phyloP scores from a whole-genome alignment of 2,329 filamentous ascomycete species.

The Fusarium agapanthi region DNA sequence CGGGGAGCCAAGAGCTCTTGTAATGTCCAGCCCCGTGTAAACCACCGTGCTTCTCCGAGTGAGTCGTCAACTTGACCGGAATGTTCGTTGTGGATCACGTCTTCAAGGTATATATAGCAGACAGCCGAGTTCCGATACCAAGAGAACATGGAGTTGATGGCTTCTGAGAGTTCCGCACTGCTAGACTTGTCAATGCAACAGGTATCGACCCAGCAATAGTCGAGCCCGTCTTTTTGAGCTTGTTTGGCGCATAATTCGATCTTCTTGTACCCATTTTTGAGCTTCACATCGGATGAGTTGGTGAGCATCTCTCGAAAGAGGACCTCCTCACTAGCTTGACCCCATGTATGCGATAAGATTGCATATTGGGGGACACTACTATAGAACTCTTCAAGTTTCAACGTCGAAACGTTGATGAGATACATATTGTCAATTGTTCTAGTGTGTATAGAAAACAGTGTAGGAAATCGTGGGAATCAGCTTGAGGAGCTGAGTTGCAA shows the following conservation, averaged over 20 bases:
- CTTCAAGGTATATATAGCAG: constrained; percentile 40
- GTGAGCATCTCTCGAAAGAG: constrained; percentile 1
- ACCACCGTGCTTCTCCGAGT: constrained; percentile 28
- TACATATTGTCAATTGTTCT: constrained; percentile 6
- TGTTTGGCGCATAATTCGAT: constrained; percentile 29
- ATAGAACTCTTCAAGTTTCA: constrained; percentile 23
- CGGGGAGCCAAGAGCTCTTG: constrained; percentile 44
- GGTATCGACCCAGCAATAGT: constrained; percentile 44
- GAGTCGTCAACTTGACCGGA: neutral
- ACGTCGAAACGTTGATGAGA: constrained; percentile 25
- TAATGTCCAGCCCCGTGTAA: constrained; percentile 38
- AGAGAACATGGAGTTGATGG: constrained; percentile 41
- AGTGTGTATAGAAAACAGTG: accelerated
- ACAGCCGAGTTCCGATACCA: constrained; percentile 39
- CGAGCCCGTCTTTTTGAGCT: constrained; percentile 17
- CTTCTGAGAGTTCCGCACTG: constrained; percentile 44
- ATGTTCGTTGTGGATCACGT: constrained; percentile 3
- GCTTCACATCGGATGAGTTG: neutral
- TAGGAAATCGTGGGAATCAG: neutral
- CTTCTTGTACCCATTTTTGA: constrained; percentile 39
- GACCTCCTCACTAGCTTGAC: constrained; percentile 1
- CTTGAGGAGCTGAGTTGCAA: neutral
- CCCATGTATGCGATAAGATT: constrained; percentile 36
- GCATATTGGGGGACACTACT: constrained; percentile 26
- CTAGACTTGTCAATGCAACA: constrained; percentile 41